A percentile compares a stretch with the other conserved stretches of the same genome.
These are phyloP conservation scores for Stagonosporopsis tanaceti DNA, from an alignment of 2,329 filamentous ascomycete genomes.

Conservation along the genomic window DNA sequence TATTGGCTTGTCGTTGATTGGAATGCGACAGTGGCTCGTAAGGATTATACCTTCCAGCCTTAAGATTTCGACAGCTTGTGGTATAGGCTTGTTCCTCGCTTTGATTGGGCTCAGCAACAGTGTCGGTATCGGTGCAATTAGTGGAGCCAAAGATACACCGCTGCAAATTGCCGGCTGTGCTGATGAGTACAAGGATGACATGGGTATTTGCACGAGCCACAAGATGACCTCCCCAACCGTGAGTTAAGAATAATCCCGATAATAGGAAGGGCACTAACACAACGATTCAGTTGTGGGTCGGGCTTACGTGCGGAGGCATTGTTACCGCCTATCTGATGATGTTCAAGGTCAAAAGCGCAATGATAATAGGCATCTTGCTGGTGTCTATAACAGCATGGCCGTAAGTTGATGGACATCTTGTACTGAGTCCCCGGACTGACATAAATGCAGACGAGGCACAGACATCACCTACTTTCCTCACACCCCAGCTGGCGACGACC, in stretches of 20 bases:
- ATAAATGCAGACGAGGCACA: slow-evolving; percentile 62
- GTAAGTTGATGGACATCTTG: slow-evolving; percentile 29
- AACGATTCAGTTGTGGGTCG: slow-evolving; percentile 74
- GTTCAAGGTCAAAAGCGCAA: slow-evolving; percentile 85
- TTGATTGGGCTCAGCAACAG: slow-evolving; percentile 78
- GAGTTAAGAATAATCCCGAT: slow-evolving; percentile 21
- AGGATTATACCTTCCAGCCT: slow-evolving; percentile 81
- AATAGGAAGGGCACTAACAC: slow-evolving; percentile 17
- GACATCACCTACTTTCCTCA: slow-evolving; percentile 82
- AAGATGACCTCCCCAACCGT: slow-evolving; percentile 81
- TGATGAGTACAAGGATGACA: slow-evolving; percentile 55
- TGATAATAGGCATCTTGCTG: slow-evolving; percentile 81
- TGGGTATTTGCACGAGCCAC: slow-evolving; percentile 68
- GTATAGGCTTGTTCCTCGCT: slow-evolving; percentile 83
- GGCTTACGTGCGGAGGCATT: slow-evolving; percentile 84
- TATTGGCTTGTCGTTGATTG: slow-evolving; percentile 77
- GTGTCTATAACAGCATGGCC: slow-evolving; percentile 92
- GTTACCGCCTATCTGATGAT: slow-evolving; percentile 82
- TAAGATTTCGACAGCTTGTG: slow-evolving; percentile 85
- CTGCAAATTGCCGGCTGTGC: slow-evolving; percentile 79
- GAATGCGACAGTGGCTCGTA: slow-evolving; percentile 87
- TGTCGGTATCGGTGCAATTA: slow-evolving; percentile 81
- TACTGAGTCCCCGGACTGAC: slow-evolving; percentile 25
- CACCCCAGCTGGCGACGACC: slow-evolving; percentile 69
- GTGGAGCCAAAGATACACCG: slow-evolving; percentile 70